phyloP scores from a whole-genome alignment of 148 eudicot genomes.

The Persicaria maculosa region DNA sequence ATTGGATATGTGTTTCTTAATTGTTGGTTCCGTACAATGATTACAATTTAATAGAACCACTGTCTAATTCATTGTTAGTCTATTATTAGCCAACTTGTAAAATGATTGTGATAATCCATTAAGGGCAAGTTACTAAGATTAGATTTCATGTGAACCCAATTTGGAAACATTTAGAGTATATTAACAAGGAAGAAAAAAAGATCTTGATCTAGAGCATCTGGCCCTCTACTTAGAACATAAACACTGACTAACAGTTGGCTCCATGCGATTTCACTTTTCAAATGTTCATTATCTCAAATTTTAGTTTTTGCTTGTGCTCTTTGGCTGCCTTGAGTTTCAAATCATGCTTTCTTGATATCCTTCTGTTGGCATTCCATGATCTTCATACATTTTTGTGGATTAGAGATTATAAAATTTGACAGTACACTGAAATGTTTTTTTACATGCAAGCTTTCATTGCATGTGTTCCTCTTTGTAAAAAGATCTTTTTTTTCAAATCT shows the following conservation, averaged over 20 bases:
- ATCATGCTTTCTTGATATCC: not conserved
- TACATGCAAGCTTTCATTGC: not conserved
- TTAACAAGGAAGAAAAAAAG: not conserved
- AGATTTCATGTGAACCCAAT: slow-evolving; percentile 40
- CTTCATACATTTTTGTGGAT: not conserved
- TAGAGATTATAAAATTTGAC: no score
- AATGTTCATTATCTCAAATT: not conserved
- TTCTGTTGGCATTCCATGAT: not conserved
- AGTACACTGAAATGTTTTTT: no score
- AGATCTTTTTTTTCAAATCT: not conserved
- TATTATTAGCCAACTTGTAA: not conserved
- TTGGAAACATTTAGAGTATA: slow-evolving; percentile 15
- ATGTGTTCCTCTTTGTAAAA: not conserved
- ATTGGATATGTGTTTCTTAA: not conserved
- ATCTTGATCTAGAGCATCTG: not conserved
- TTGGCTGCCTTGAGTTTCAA: not conserved
- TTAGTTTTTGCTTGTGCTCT: not conserved
- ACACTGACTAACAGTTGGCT: not conserved
- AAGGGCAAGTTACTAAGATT: slow-evolving; percentile 23
- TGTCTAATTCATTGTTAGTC: not conserved
- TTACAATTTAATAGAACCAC: not conserved
- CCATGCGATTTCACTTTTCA: not conserved
- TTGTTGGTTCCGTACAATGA: slow-evolving; percentile 1
- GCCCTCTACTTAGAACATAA: not conserved
- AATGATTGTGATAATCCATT: slow-evolving; percentile 15